Conservation (phyloP, 805 yeast genomes). For the Saturnispora sekii region DNA sequence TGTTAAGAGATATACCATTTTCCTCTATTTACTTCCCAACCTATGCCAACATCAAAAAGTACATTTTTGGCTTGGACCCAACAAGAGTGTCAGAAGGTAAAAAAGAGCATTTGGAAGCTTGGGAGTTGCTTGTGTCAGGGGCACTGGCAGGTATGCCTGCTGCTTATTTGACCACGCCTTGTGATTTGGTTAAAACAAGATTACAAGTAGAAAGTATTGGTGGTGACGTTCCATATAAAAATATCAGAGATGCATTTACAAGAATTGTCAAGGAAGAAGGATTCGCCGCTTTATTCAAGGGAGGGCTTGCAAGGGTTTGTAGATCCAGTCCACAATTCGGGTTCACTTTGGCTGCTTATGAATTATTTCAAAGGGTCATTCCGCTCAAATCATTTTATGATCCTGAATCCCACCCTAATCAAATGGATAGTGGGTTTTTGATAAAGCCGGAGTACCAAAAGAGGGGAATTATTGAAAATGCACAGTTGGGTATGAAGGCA, state of each 20-base stretch:
- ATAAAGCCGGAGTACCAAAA: constrained; percentile 20
- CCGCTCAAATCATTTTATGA: constrained; percentile 45
- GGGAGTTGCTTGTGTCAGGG: constrained; percentile 82
- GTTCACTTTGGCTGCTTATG: constrained; percentile 95
- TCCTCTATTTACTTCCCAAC: constrained; percentile 96
- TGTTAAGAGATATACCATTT: constrained; percentile 92
- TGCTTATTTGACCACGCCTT: constrained; percentile 92
- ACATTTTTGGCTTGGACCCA: constrained; percentile 77
- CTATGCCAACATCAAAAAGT: constrained; percentile 84
- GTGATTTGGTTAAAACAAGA: constrained; percentile 93
- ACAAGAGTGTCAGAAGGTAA: constrained; percentile 39
- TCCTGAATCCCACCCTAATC: neutral
- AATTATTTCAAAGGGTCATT: constrained; percentile 67
- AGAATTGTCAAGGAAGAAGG: constrained; percentile 80
- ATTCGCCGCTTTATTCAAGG: constrained; percentile 80
- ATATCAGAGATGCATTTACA: constrained; percentile 67
- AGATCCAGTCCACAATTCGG: constrained; percentile 98
- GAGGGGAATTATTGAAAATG: constrained; percentile 11
- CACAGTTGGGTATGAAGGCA: constrained; percentile 23
- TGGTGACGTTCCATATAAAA: constrained; percentile 69
- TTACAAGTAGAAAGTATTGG: constrained; percentile 73
- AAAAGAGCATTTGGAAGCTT: constrained; percentile 53
- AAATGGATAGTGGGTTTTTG: constrained; percentile 17
- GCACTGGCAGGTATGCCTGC: constrained; percentile 98
- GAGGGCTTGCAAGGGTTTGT: constrained; percentile 89